Conservation (phyloP, 2,329 filamentous ascomycete genomes). For the Didymella pinodella region DNA sequence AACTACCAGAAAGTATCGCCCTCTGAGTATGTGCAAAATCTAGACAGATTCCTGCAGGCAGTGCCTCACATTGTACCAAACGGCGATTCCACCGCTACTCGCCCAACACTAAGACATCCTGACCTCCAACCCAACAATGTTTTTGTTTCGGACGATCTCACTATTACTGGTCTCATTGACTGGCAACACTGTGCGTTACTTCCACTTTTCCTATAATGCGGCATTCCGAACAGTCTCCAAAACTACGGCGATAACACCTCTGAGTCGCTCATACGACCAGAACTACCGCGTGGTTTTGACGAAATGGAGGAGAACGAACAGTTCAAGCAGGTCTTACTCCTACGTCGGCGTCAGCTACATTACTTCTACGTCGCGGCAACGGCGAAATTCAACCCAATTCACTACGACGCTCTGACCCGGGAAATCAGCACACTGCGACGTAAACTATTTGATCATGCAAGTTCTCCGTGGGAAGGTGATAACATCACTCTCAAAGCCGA, state of each 20-base stretch:
- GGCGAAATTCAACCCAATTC: slow-evolving; percentile 33
- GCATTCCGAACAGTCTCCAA: slow-evolving; percentile 52
- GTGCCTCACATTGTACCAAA: slow-evolving; percentile 34
- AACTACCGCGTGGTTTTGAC: slow-evolving; percentile 36
- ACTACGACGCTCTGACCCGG: slow-evolving; percentile 36
- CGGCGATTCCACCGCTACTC: slow-evolving; percentile 20
- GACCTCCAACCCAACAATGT: slow-evolving; percentile 45
- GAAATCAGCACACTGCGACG: slow-evolving; percentile 33
- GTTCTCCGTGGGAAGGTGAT: slow-evolving; percentile 42
- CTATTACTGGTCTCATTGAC: slow-evolving; percentile 52
- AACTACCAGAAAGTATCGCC: slow-evolving; percentile 41
- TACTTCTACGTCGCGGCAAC: slow-evolving; percentile 42
- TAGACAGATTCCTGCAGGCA: slow-evolving; percentile 42
- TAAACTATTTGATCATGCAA: slow-evolving; percentile 38
- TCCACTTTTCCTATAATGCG: slow-evolving; percentile 49
- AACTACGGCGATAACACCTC: slow-evolving; percentile 51
- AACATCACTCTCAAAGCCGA: slow-evolving; percentile 40
- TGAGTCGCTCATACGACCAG: slow-evolving; percentile 31
- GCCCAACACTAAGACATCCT: slow-evolving; percentile 44
- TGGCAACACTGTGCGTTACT: slow-evolving; percentile 53
- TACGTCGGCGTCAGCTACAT: slow-evolving; percentile 41
- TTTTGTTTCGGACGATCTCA: slow-evolving; percentile 37
- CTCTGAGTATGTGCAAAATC: slow-evolving; percentile 36
- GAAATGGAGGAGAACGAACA: slow-evolving; percentile 33
- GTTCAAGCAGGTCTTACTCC: slow-evolving; percentile 36